Conservation (phyloP, 2,329 filamentous ascomycete genomes). For the Thermoascus crustaceus region DNA sequence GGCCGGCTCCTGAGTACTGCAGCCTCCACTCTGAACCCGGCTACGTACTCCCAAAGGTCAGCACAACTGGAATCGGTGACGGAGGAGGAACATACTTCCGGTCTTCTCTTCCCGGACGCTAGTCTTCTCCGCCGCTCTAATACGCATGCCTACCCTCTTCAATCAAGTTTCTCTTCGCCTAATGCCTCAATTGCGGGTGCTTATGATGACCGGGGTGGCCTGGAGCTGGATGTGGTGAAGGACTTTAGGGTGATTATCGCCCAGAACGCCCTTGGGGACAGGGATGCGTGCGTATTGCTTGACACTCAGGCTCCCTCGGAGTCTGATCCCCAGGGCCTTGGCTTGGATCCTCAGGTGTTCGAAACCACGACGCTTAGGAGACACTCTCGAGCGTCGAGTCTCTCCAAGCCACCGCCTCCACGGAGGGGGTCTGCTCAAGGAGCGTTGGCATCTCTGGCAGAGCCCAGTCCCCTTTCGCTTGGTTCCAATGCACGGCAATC, state of each 20-base stretch:
- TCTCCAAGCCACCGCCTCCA: constrained; percentile 24
- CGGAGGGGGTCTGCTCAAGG: no score
- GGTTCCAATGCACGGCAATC: constrained; percentile 25
- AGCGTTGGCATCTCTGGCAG: constrained; percentile 25
- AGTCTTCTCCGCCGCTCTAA: constrained; percentile 35
- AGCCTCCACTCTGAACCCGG: constrained; percentile 35
- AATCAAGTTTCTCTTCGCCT: constrained; percentile 36
- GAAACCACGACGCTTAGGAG: constrained; percentile 21
- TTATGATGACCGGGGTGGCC: constrained; percentile 40
- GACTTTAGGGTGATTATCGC: constrained; percentile 41
- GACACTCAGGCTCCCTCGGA: constrained; percentile 31
- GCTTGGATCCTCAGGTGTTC: constrained; percentile 25
- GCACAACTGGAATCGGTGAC: constrained; percentile 40
- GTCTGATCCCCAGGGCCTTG: constrained; percentile 24
- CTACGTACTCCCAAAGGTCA: constrained; percentile 30
- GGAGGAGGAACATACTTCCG: constrained; percentile 42
- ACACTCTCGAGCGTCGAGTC: constrained; percentile 33
- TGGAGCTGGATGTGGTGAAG: constrained; percentile 37
- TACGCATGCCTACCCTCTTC: constrained; percentile 33
- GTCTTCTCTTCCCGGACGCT: constrained; percentile 40
- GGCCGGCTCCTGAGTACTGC: constrained; percentile 37
- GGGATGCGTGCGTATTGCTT: constrained; percentile 39
- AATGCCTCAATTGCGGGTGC: constrained; percentile 34
- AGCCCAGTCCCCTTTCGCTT: constrained; percentile 25
- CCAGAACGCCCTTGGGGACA: constrained; percentile 41